phyloP scores from a whole-genome alignment of 352 stramenopile genomes.

The Peronosclerospora sorghi region DNA sequence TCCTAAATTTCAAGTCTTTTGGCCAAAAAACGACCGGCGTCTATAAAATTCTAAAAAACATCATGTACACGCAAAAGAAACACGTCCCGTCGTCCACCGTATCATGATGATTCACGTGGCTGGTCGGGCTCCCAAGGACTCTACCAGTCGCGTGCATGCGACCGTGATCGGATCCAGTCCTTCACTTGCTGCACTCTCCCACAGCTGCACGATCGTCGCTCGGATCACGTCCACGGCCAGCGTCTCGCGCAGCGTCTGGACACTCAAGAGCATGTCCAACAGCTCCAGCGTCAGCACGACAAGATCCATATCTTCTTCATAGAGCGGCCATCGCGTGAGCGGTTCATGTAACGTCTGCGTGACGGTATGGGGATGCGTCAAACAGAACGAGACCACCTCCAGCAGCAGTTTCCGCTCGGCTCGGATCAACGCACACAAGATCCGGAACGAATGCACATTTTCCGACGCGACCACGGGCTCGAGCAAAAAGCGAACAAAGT shows the following conservation, averaged over 20 bases:
- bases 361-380: constrained; percentile 24
- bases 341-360: constrained; percentile 32
- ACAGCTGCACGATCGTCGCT: constrained; percentile 38
- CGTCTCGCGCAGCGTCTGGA: constrained; percentile 21
- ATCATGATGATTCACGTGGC: too few relatives aligned
- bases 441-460: constrained; percentile 37
- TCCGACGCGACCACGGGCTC: constrained; percentile 34
- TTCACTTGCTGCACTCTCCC: constrained; percentile 32
- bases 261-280: constrained; percentile 23
- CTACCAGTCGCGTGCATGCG: constrained; percentile 27
- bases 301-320: constrained; percentile 54
- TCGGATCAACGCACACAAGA: constrained; percentile 26
- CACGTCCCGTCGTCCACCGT: too few relatives aligned
- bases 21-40: too few relatives aligned
- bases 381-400: constrained; percentile 31
- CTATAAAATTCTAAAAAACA: too few relatives aligned
- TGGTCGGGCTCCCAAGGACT: constrained; percentile 9
- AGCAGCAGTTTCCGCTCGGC: constrained; percentile 21
- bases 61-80: too few relatives aligned
- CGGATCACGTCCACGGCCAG: constrained; percentile 33
- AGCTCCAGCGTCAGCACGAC: constrained; percentile 41
- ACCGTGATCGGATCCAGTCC: constrained; percentile 28
- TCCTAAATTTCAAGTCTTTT: too few relatives aligned
- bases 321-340: constrained; percentile 44
- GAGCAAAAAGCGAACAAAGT: constrained; percentile 35